Conservation (phyloP, 2,329 filamentous ascomycete genomes). For the Septoria petroselini region DNA sequence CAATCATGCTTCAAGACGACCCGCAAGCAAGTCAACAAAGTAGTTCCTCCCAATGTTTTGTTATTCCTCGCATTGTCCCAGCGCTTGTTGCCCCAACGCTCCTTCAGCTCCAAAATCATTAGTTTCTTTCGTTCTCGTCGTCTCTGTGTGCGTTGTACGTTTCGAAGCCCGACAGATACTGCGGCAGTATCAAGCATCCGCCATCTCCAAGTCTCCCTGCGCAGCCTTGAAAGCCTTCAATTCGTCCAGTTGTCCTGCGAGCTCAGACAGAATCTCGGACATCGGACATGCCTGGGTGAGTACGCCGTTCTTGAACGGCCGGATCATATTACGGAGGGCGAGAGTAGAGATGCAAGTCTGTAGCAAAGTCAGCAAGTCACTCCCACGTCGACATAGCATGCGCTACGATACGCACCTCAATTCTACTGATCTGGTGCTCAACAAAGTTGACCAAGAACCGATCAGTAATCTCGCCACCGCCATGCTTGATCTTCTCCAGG, state of each 20-base stretch:
- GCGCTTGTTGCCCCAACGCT: too few relatives aligned
- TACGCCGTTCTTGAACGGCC: slow-evolving; percentile 65
- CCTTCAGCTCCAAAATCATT: too few relatives aligned
- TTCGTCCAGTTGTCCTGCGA: slow-evolving; percentile 62
- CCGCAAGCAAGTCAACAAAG: too few relatives aligned
- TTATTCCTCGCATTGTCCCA: too few relatives aligned
- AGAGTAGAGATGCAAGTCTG: slow-evolving; percentile 81
- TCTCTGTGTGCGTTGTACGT: too few relatives aligned
- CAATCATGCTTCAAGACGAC: too few relatives aligned
- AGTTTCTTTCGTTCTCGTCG: too few relatives aligned
- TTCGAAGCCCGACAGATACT: too few relatives aligned
- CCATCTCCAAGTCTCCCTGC: slow-evolving; percentile 11
- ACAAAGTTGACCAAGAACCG: slow-evolving; percentile 83
- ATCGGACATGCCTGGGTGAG: slow-evolving; percentile 76
- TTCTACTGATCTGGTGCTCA: slow-evolving; percentile 90
- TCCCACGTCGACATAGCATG: neutral
- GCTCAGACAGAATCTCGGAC: slow-evolving; percentile 62
- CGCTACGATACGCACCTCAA: slow-evolving; percentile 67
- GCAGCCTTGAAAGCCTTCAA: slow-evolving; percentile 46
- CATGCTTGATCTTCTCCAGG: slow-evolving; percentile 67
- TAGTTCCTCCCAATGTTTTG: too few relatives aligned
- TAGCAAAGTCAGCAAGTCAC: slow-evolving; percentile 28
- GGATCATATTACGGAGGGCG: slow-evolving; percentile 72
- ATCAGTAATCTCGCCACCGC: slow-evolving; percentile 84
- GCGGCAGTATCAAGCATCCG: slow-evolving; percentile 1